Evolutionary conservation across 2,329 filamentous ascomycete genomes (phyloP), one percentile per base, ranked within the genome.

Genomic region (Zalaria obscura): DNA sequence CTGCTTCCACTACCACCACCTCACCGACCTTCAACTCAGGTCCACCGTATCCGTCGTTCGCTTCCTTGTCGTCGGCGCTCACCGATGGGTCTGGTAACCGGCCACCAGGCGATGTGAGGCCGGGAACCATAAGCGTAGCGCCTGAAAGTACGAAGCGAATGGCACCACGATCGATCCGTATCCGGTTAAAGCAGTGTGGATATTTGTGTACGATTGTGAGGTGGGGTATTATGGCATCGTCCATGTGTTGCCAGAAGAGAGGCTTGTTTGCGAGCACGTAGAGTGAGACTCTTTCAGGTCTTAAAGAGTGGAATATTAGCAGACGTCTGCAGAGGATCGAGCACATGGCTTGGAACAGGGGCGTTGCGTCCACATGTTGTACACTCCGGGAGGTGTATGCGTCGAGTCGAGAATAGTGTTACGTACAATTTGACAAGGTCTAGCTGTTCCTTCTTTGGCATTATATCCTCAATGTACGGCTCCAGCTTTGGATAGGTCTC

Each of bases 111-210:
- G 78, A 86, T 27, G 91, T 98, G 52, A 98, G 63, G 0, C 91
- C 91, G 0, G 91, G 91, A 1, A 87, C 89, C 91, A 98, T 98
- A 48, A 98, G 78, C 9, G 89, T 86, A 1, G 91, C 91, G 36
- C 91, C 91, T 1, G 79, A 84, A 2, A 98, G 75, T 26, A 98
- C 89, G 65, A 98, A 98, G 46, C 91, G 84, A 56, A 98, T 96
- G 4, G 91, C 91, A 47, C 91, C 91, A 39, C 91, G 78, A 63
- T 98, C 91, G 61, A 96, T 93, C 45, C 88, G 81, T 44, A 98
- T 72, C 40, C 76, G 81, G 11, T 83, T 80, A 60, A 98, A 89
- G 45, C 78, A 82, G 51, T 77, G 68, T 6, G 91, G 91, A 67
- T 89, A 96, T 52, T 81, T 76, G 70, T 98, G 91, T 32, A 98